Evolutionary conservation across 345 rosid species (phyloP).

Genomic region (Arabidopsis arenosa): DNA sequence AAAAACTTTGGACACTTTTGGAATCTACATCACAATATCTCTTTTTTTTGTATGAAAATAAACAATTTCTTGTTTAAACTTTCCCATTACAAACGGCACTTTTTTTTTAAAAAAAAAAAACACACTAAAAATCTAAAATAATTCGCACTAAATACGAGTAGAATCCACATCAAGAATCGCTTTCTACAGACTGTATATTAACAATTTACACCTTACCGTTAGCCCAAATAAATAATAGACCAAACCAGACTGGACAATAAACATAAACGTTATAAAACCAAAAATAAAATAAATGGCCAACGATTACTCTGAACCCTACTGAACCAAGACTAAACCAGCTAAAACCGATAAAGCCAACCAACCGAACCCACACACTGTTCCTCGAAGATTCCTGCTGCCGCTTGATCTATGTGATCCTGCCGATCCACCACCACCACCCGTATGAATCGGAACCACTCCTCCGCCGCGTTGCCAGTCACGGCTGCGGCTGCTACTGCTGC

Average conservation of each 20-base stretch:
- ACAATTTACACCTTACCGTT: constrained; percentile 1
- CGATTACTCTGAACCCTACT: not conserved
- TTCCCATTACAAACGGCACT: not conserved
- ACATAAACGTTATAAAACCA: not conserved
- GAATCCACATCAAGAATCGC: not conserved
- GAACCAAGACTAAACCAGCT: constrained; percentile 30
- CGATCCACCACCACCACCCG: not conserved
- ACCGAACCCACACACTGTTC: constrained; percentile 1
- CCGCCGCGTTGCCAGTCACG: not conserved
- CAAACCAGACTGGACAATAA: not conserved
- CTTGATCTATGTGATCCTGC: constrained; percentile 30
- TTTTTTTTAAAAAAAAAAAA: too few relatives aligned
- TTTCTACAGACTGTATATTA: not conserved
- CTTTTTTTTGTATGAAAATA: not conserved
- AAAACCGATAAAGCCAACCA: constrained; percentile 28
- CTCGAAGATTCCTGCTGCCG: not conserved
- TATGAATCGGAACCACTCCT: not conserved
- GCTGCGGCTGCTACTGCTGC: not conserved
- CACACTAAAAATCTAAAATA: not conserved
- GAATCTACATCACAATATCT: too few relatives aligned
- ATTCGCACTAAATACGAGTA: not conserved
- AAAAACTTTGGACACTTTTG: too few relatives aligned
- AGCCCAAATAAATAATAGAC: constrained; percentile 1
- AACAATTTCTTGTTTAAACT: not conserved
- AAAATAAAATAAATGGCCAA: not conserved